These are phyloP conservation scores for Candida nonsorbophila DNA, from an alignment of 805 yeast species.

Conservation along the genomic window DNA sequence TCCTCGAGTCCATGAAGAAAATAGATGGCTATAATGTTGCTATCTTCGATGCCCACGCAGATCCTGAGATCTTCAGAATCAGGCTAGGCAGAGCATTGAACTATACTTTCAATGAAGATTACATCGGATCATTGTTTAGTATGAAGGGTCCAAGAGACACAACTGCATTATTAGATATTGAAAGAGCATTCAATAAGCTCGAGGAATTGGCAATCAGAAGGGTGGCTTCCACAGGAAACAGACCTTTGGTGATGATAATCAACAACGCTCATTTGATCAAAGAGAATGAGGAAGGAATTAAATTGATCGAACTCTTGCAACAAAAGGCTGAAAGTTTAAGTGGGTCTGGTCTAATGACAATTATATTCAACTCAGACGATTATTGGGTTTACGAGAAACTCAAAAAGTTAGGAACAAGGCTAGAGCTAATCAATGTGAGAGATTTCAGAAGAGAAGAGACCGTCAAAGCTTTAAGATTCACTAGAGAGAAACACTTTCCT, in stretches of 20 bases:
- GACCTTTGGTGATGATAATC: slow-evolving; percentile 65
- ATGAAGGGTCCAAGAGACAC: slow-evolving; percentile 84
- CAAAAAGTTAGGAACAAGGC: slow-evolving; percentile 63
- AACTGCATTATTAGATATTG: slow-evolving; percentile 75
- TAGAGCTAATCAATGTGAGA: slow-evolving; percentile 65
- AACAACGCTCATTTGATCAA: slow-evolving; percentile 72
- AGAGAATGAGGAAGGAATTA: slow-evolving; percentile 68
- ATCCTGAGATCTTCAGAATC: slow-evolving; percentile 75
- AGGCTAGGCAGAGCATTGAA: slow-evolving; percentile 72
- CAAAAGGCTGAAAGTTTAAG: slow-evolving; percentile 78
- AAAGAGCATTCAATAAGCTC: slow-evolving; percentile 70
- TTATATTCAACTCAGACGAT: slow-evolving; percentile 76
- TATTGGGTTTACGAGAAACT: slow-evolving; percentile 83
- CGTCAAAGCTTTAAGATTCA: slow-evolving; percentile 45
- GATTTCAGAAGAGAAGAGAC: slow-evolving; percentile 57
- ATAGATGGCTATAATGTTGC: slow-evolving; percentile 61
- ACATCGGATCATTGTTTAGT: slow-evolving; percentile 74
- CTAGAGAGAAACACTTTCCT: slow-evolving; percentile 40
- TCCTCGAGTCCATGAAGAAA: slow-evolving; percentile 64
- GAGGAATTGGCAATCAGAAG: slow-evolving; percentile 65
- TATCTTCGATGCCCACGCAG: slow-evolving; percentile 77
- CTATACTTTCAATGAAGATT: slow-evolving; percentile 73
- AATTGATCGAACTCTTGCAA: slow-evolving; percentile 68
- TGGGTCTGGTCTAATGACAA: slow-evolving; percentile 66
- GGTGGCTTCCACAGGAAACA: slow-evolving; percentile 28